Base-by-base conservation (phyloP, 2,329 filamentous ascomycete genomes). In the Nothophoma quercina region DNA sequence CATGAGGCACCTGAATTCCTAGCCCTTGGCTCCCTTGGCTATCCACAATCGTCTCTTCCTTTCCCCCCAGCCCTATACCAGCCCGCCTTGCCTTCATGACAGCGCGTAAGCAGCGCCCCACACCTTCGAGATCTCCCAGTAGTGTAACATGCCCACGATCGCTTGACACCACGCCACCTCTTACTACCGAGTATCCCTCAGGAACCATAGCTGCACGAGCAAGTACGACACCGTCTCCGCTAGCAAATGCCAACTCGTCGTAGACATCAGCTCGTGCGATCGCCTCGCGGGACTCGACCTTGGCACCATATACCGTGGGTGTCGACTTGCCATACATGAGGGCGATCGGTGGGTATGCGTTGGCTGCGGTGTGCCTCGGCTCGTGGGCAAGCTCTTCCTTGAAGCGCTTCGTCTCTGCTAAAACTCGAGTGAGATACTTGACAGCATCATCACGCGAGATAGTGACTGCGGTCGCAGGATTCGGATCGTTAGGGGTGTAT, bases 121-220 rank as follows among this genome's bases (percentile, higher is more conserved):
- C 87, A 0, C 88, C 91, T 57, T 90, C 86, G 58, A 96, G 71
- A 77, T 97, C 93, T 0, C 93, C 93, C 25, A 97, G 74, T 67
- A 98, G 80, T 1, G 90, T 92, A 28, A 97, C 88, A 76, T 98
- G 93, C 0, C 93, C 93, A 3, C 91, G 81, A 60, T 96, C 91
- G 46, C 88, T 92, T 62, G 85, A 88, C 10, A 96, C 85, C 15
- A 91, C 79, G 0, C 92, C 92, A 10, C 87, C 88, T 36, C 83
- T 85, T 1, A 88, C 90, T 28, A 89, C 79, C 40, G 83, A 81
- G 70, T 96, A 97, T 0, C 92, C 92, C 2, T 84, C 77, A 0
- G 93, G 93, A 34, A 96, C 75, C 90, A 96, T 93, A 0, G 92
- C 89, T 56, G 93, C 90, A 42, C 85, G 85, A 0, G 93, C 90